A percentile compares a stretch with the other conserved stretches of the same genome.
phyloP scores from a whole-genome alignment of 1,284 basidiomycete genomes.

The Entoloma clypeatum region DNA sequence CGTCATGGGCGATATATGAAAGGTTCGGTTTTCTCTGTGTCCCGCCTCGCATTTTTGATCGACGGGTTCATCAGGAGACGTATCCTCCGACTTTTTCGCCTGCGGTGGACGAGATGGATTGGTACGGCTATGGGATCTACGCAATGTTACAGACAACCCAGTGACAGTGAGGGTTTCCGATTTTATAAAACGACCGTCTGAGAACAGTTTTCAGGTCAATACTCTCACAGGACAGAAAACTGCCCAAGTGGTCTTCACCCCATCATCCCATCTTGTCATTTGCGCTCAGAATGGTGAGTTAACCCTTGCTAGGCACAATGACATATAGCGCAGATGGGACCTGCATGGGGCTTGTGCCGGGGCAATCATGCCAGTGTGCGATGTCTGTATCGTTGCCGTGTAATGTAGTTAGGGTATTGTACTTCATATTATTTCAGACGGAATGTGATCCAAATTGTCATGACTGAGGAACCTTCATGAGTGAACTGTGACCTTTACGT shows the following conservation, averaged over 20 bases:
- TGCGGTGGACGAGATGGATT: slow-evolving; percentile 42
- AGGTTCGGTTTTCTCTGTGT: slow-evolving; percentile 27
- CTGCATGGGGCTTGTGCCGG: too few species aligned
- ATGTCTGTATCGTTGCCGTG: too few species aligned
- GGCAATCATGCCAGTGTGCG: too few species aligned
- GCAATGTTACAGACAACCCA: slow-evolving; percentile 30
- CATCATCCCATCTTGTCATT: slow-evolving; percentile 30
- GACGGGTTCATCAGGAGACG: slow-evolving; percentile 16
- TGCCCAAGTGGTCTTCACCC: slow-evolving; percentile 33
- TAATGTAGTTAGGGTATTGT: too few species aligned
- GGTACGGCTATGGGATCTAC: slow-evolving; percentile 48
- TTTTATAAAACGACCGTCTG: background rate
- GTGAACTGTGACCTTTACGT: too few species aligned
- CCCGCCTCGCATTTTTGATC: background rate
- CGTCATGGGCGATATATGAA: slow-evolving; percentile 41
- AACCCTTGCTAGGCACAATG: slow-evolving; percentile 9
- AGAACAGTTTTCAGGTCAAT: slow-evolving; percentile 22
- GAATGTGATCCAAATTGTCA: too few species aligned
- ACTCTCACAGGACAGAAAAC: slow-evolving; percentile 37
- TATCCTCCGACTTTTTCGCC: slow-evolving; percentile 32
- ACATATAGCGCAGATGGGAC: too few species aligned
- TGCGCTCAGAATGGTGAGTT: slow-evolving; percentile 35
- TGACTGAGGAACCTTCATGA: too few species aligned
- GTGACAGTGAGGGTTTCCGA: slow-evolving; percentile 25
- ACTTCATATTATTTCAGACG: too few species aligned